Conservation (phyloP, 2,329 filamentous ascomycete genomes). For the Neonectria faginata region DNA sequence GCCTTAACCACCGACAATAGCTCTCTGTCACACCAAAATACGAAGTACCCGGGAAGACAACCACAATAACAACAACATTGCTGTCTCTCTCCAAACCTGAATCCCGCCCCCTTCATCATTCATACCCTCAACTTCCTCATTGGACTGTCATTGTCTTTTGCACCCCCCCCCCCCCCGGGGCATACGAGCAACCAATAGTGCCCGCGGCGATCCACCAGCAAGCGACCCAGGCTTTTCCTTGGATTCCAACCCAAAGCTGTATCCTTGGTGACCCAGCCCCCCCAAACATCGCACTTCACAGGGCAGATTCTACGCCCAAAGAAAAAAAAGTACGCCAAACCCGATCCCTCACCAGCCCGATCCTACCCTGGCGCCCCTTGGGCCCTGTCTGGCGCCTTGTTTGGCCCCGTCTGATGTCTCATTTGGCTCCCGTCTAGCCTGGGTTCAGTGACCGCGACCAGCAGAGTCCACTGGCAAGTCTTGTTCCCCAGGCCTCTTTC, state of each 20-base stretch:
- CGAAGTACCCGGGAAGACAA: not conserved
- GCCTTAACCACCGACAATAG: not conserved
- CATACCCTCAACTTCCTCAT: slow-evolving; percentile 6
- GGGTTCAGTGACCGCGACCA: slow-evolving; percentile 9
- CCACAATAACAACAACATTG: not conserved
- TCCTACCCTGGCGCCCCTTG: slow-evolving; percentile 11
- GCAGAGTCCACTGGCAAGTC: slow-evolving; percentile 16
- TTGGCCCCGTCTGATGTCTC: not conserved
- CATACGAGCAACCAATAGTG: slow-evolving; percentile 24
- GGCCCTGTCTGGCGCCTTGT: slow-evolving; percentile 11
- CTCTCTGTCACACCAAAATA: not conserved
- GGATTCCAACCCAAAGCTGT: not conserved
- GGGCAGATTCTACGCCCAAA: not conserved
- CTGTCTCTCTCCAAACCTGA: not conserved
- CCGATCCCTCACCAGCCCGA: slow-evolving; percentile 13
- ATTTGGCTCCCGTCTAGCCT: slow-evolving; percentile 16
- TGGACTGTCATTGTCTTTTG: slow-evolving; percentile 16
- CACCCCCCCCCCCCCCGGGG: not conserved
- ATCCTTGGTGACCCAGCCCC: slow-evolving; percentile 13
- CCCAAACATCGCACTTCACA: not conserved
- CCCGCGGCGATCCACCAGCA: slow-evolving; percentile 21
- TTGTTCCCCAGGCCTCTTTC: slow-evolving; percentile 10
- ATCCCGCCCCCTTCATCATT: not conserved
- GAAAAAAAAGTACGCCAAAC: not conserved
- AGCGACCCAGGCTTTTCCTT: slow-evolving; percentile 3